phyloP scores from a whole-genome alignment of 1,284 basidiomycete species.

The Tilletiopsis washingtonensis region DNA sequence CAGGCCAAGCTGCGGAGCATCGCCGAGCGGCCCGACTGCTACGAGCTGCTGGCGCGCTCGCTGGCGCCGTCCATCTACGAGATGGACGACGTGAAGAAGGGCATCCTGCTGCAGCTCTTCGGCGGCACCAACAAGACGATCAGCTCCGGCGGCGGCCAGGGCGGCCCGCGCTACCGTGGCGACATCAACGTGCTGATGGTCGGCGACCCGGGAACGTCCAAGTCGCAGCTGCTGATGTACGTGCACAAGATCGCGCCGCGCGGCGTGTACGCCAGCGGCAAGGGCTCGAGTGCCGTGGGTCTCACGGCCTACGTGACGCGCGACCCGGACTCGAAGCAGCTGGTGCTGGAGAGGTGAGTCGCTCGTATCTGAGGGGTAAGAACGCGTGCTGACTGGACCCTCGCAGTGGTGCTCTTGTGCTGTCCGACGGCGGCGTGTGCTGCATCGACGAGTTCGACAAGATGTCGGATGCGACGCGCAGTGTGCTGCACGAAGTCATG shows the following conservation, averaged over 20 bases:
- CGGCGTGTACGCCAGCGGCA: slow-evolving; percentile 76
- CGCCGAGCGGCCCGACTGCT: slow-evolving; percentile 70
- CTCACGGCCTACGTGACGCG: slow-evolving; percentile 95
- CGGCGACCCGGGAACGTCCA: slow-evolving; percentile 95
- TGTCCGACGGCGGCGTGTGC: slow-evolving; percentile 95
- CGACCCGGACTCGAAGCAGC: slow-evolving; percentile 94
- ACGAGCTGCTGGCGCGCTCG: slow-evolving; percentile 74
- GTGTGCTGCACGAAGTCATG: slow-evolving; percentile 98
- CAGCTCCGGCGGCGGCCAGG: slow-evolving; percentile 80
- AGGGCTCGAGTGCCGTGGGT: slow-evolving; percentile 96
- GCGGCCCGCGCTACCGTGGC: slow-evolving; percentile 89
- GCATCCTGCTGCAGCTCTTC: slow-evolving; percentile 88
- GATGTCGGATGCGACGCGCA: slow-evolving; percentile 93
- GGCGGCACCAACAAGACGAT: slow-evolving; percentile 97
- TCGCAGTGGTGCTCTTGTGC: slow-evolving; percentile 89
- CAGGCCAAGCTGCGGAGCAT: slow-evolving; percentile 59
- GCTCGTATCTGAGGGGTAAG: no score
- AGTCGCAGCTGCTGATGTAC: slow-evolving; percentile 81
- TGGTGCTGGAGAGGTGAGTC: slow-evolving; percentile 94
- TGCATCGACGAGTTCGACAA: slow-evolving; percentile 99
- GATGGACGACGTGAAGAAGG: slow-evolving; percentile 98
- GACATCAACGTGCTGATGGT: slow-evolving; percentile 97
- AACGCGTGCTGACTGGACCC: no score
- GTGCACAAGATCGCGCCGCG: slow-evolving; percentile 97
- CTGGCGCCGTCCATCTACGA: slow-evolving; percentile 94